Evolutionary conservation across 1,139 yeast species (phyloP), one percentile per base, ranked within the genome.

Genomic region (Groenewaldozyma auringiensis): DNA sequence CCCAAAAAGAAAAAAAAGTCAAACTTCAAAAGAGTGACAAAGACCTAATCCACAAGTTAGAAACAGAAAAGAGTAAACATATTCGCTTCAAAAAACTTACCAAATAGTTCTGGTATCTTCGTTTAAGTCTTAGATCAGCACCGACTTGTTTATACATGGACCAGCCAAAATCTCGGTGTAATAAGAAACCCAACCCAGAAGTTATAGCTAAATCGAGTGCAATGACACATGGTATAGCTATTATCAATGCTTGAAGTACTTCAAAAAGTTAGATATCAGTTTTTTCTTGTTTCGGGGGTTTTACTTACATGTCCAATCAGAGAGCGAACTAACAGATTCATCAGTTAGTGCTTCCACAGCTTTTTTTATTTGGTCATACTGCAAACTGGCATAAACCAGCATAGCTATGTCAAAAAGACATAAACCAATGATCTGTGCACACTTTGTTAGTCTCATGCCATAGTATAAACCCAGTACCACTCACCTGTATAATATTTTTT

Each of bases 1-100:
- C 78, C 80, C 39, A 75, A 58, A 51, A 75, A 74, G 62, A 73
- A 74, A 65, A 72, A 74, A 46, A 74, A 70, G 52, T 70, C 75
- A 52, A 72, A 71, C 41, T 72, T 67, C 27, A 74, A 62, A 36
- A 74, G 61, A 3, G 73, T 61, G 39, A 53, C 53, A 47, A 58
- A 60, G 29, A 61, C 51, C 49, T 74, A 4, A 8, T 11, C 6
- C 3, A 32, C n/a, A 8, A 21, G 56, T 55, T 68, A 72, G 31
- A 43, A 9, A 20, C 31, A 21, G 16, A 17, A n/a, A n/a, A 11
- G 17, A 13, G 8, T 8, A 14, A 16, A 11, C 31, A 27, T 13
- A 27, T 13, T 9, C 8, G 13, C 31, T 9, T 27, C 31, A 31
- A 3, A 3, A 20, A 16, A 41, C 53, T 42, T 40, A 50, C 54